Evolutionary conservation across 2,329 filamentous ascomycete species (phyloP), one percentile per base, ranked within the genome.

Genomic region (Colletotrichum magnum): DNA sequence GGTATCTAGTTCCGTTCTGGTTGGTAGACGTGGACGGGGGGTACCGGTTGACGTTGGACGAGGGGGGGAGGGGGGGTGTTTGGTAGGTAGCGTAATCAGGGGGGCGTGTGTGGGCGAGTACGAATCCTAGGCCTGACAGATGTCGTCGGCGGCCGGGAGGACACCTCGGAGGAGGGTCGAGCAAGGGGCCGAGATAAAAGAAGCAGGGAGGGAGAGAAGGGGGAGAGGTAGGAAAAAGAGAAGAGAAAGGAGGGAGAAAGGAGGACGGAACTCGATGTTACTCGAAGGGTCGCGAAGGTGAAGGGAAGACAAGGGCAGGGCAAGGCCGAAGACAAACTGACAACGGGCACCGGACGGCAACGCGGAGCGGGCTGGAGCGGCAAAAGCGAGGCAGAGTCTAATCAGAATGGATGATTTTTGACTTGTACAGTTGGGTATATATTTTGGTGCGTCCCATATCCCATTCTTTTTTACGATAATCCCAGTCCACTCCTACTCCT

Each of bases 361-460:
- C 28, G 28, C 6, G 28, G 28, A 32, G 28, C 6, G 43, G 16
- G 16, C 43, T n/a, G 43, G 43, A 47, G 21, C 21, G 21, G 21
- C 21, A 24, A 7, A 57, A 47, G 65, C 41, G 48, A 59, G 45
- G 62, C 62, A 69, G 54, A 60, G 66, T 60, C 50, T 60, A 66
- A 47, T 21, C 51, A 56, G 58, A 41, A 54, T 56, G 50, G 43
- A 51, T 36, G 57, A 69, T 50, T 41, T 65, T 66, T 69, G 62
- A 60, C 57, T 66, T 60, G 54, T 48, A 60, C 58, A 39, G 56
- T 53, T 65, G 61, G 53, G 62, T 21, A 66, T 59, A 64, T 60
- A 52, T 66, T 66, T 69, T 69, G 66, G 66, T 69, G 62, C 66
- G 62, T 69, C 63, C 62, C 62, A 66, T 69, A 66, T 69, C 32